phyloP scores from a whole-genome alignment of 306 rosid genomes.

The Amphicarpaea edgeworthii region DNA sequence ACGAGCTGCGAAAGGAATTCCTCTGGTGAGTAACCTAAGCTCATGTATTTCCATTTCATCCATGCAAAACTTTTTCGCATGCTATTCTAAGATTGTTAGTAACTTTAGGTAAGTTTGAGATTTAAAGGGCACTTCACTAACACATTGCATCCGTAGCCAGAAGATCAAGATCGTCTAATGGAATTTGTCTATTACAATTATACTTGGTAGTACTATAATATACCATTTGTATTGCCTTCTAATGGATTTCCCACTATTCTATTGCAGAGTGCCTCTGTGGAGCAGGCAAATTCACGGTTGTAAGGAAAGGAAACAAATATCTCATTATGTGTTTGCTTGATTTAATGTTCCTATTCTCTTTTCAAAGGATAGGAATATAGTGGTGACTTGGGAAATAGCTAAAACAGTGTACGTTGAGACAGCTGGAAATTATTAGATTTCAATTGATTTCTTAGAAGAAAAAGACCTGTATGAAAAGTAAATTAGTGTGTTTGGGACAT shows the following conservation, averaged over 20 bases:
- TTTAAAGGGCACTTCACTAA: background rate
- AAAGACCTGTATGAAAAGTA: no score
- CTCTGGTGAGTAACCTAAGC: conserved; percentile 69
- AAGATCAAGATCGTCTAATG: conserved; percentile 5
- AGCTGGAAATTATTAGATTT: no score
- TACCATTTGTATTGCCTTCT: conserved; percentile 25
- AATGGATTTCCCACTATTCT: conserved; percentile 37
- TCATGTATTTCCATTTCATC: conserved; percentile 31
- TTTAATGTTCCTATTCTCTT: background rate
- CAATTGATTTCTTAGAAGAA: no score
- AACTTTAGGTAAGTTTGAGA: background rate
- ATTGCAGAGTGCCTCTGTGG: conserved; percentile 52
- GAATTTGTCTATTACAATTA: conserved; percentile 4
- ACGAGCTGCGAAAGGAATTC: conserved; percentile 85
- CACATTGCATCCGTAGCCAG: background rate
- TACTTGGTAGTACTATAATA: background rate
- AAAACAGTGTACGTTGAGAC: conserved; percentile 25
- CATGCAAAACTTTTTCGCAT: background rate
- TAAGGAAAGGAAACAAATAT: conserved; percentile 28
- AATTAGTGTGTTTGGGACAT: no score
- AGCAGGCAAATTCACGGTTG: conserved; percentile 51
- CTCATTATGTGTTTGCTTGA: conserved; percentile 18
- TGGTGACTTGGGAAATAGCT: conserved; percentile 5
- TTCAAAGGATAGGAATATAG: conserved; percentile 30
- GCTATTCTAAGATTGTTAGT: background rate